Conservation (phyloP, 352 stramenopile genomes). For the Globisporangium radiosum region DNA sequence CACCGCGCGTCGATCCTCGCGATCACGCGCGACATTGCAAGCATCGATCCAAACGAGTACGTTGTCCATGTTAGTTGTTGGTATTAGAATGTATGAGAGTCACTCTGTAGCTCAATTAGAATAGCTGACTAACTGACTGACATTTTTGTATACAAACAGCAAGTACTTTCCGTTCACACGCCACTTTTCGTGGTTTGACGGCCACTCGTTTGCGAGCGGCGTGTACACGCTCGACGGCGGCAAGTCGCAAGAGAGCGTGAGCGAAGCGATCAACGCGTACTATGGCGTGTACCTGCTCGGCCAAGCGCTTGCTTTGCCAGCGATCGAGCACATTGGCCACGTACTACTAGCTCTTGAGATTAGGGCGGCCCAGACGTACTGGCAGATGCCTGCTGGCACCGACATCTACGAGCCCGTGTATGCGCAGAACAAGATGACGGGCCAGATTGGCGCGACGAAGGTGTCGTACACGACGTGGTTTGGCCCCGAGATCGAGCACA, state of each 20-base stretch:
- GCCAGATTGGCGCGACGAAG: constrained; percentile 71
- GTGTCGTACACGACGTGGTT: constrained; percentile 88
- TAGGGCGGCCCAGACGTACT: constrained; percentile 93
- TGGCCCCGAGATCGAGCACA: constrained; percentile 73
- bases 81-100: too few relatives aligned
- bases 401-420: constrained; percentile 71
- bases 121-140: background rate
- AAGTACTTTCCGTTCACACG: constrained; percentile 88
- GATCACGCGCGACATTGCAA: constrained; percentile 78
- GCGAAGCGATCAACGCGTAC: constrained; percentile 96
- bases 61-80: constrained; percentile 9
- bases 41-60: constrained; percentile 51
- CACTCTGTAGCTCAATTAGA: constrained; percentile 6
- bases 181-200: constrained; percentile 97
- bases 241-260: constrained; percentile 96
- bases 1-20: constrained; percentile 74
- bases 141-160: constrained; percentile 15
- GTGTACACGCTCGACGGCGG: constrained; percentile 93
- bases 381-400: constrained; percentile 84
- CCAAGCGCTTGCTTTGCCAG: constrained; percentile 57
- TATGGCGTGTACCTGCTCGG: constrained; percentile 94
- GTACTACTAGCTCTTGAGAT: constrained; percentile 92
- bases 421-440: constrained; percentile 79
- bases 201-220: constrained; percentile 94
- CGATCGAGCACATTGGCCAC: constrained; percentile 85